Conservation (phyloP, 441 rosid genomes). For the Lagerstroemia fauriei region DNA sequence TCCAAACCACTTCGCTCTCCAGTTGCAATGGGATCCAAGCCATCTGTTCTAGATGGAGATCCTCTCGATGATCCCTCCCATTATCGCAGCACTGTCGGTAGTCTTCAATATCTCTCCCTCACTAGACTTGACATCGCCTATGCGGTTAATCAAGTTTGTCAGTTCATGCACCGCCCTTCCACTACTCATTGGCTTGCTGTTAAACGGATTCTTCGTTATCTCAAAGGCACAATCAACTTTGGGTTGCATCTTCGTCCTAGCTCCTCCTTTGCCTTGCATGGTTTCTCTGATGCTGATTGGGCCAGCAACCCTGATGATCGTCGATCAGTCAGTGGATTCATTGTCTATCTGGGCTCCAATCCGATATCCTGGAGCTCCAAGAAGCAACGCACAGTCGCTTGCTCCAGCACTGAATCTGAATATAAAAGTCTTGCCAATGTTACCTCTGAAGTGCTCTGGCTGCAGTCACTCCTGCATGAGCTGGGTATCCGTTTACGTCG, state of each 20-base stretch:
- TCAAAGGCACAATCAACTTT: neutral
- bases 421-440: too few species aligned
- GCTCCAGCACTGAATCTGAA: too few species aligned
- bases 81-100: too few species aligned
- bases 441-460: too few species aligned
- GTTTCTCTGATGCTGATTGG: neutral
- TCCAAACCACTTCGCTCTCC: too few species aligned
- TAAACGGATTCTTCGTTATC: constrained; percentile 6
- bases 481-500: neutral
- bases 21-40: too few species aligned
- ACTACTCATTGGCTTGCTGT: neutral
- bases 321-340: too few species aligned
- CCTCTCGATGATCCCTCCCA: too few species aligned
- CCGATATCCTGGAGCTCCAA: neutral
- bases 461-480: too few species aligned
- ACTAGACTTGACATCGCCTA: constrained; percentile 2
- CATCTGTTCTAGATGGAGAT: too few species aligned
- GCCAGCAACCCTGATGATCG: neutral
- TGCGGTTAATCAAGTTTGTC: neutral
- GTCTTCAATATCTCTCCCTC: too few species aligned
- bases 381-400: neutral
- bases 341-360: neutral
- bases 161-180: neutral
- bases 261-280: neutral
- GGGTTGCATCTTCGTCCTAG: neutral